Evolutionary conservation across 805 yeast genomes (phyloP).

Genomic region (Debaryomyces castellii): DNA sequence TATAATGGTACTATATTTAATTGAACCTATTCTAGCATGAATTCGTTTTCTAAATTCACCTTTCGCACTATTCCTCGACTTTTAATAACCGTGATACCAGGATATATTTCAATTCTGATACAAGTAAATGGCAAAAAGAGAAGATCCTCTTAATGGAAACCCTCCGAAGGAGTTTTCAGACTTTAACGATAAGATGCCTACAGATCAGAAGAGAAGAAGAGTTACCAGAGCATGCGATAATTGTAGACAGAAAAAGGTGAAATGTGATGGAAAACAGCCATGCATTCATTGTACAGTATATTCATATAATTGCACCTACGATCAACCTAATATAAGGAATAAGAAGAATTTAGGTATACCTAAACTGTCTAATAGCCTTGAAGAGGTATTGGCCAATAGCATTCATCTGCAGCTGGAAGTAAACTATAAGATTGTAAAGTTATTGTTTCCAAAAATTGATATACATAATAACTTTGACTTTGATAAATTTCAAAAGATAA

Average conservation of each 20-base stretch:
- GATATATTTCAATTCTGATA: too few relatives aligned
- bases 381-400: background rate
- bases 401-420: conserved; percentile 16
- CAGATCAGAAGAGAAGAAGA: conserved; percentile 51
- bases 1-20: too few relatives aligned
- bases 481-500: conserved; percentile 30
- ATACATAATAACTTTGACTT: conserved; percentile 34
- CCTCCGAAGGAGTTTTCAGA: background rate
- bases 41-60: too few relatives aligned
- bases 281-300: conserved; percentile 86
- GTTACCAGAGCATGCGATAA: conserved; percentile 76
- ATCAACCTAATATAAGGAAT: conserved; percentile 67
- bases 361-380: conserved; percentile 14
- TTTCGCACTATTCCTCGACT: background rate
- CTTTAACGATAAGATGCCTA: background rate
- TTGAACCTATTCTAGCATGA: too few relatives aligned
- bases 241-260: conserved; percentile 73
- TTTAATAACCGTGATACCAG: background rate
- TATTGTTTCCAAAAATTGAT: conserved; percentile 34
- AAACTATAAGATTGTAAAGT: conserved; percentile 33
- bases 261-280: conserved; percentile 78
- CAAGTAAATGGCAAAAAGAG: background rate
- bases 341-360: conserved; percentile 38
- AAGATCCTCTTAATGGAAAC: background rate
- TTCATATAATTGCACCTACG: conserved; percentile 80